Evolutionary conservation across 129 eudicot species (phyloP).

Genomic region (Logfia minima): DNA sequence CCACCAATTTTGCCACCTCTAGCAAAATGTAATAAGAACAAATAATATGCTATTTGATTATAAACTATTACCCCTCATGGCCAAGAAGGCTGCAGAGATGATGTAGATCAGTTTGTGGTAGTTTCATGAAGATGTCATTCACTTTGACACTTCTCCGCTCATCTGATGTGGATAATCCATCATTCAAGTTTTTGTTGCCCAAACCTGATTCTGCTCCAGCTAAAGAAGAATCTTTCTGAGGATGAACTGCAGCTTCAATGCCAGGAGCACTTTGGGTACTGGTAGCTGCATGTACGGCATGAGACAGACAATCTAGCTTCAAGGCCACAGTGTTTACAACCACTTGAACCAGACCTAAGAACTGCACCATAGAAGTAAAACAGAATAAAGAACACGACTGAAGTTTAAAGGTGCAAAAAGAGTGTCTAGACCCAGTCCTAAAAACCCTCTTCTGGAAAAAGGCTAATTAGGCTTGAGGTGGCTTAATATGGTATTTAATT

Average conservation of each 20-base stretch:
- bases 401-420: neutral
- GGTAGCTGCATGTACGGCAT: neutral
- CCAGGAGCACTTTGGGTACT: neutral
- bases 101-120: slow-evolving; percentile 6
- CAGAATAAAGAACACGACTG: neutral
- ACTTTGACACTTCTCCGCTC: neutral
- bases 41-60: neutral
- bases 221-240: neutral
- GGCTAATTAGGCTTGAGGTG: too few species aligned
- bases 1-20: too few species aligned
- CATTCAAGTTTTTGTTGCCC: neutral
- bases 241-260: neutral
- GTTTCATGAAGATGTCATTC: neutral
- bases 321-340: neutral
- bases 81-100: slow-evolving; percentile 4
- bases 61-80: slow-evolving; percentile 4
- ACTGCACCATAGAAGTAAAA: neutral
- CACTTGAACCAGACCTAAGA: slow-evolving; percentile 3
- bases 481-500: too few species aligned
- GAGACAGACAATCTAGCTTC: neutral
- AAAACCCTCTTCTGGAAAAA: neutral
- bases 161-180: neutral
- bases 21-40: too few species aligned
- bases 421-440: neutral
- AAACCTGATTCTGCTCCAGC: neutral